These are phyloP conservation scores for Lactifluus hygrophoroides DNA, from an alignment of 768 basidiomycete genomes.

Conservation along the genomic window DNA sequence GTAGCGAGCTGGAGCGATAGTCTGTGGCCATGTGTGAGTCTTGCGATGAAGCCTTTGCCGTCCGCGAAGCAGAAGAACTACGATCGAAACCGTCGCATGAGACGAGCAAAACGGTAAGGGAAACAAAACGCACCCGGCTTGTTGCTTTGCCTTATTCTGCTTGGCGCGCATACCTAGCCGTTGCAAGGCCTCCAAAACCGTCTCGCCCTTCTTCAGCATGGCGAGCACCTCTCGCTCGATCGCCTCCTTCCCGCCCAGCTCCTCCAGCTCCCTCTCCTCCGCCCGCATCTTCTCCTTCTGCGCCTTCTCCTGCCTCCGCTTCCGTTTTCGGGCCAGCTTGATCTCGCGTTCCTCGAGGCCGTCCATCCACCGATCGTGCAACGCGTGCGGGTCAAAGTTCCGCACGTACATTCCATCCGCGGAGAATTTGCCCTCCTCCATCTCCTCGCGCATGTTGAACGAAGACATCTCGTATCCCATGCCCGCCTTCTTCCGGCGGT, in stretches of 20 bases:
- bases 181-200: conserved; percentile 81
- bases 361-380: conserved; percentile 97
- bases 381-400: conserved; percentile 79
- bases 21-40: not conserved
- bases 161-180: conserved; percentile 68
- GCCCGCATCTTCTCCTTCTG: conserved; percentile 61
- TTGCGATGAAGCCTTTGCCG: not conserved
- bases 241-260: conserved; percentile 55
- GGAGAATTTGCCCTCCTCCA: conserved; percentile 96
- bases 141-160: conserved; percentile 29
- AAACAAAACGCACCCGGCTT: conserved; percentile 18
- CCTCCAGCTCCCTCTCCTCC: conserved; percentile 65
- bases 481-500: conserved; percentile 63
- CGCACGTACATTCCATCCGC: conserved; percentile 87
- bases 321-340: conserved; percentile 66
- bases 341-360: conserved; percentile 79
- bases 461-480: conserved; percentile 94
- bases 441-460: conserved; percentile 99
- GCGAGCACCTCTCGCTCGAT: conserved; percentile 61
- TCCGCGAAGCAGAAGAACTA: conserved; percentile 14
- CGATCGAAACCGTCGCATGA: not conserved
- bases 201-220: conserved; percentile 83
- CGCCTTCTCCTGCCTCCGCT: conserved; percentile 64
- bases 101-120: too few relatives aligned
- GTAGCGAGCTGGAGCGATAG: conserved; percentile 25